Conservation (phyloP, 73 alveolate genomes). For the Paramecium octaurelia region DNA sequence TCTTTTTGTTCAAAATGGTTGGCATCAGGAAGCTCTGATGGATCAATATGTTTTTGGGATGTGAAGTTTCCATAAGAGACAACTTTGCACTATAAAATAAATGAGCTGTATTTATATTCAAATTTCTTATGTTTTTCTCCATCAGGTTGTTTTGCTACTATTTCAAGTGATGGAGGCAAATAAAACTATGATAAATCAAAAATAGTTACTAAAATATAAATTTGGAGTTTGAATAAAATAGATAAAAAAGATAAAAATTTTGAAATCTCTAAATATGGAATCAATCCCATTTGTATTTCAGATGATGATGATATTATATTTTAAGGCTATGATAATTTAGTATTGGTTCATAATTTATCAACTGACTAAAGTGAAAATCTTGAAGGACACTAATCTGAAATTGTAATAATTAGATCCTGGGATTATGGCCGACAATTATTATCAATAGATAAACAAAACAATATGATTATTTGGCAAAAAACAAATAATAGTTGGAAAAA, state of each 20-base stretch:
- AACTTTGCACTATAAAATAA: background rate
- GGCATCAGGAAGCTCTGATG: background rate
- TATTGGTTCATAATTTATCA: background rate
- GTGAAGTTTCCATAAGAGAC: background rate
- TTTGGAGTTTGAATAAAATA: background rate
- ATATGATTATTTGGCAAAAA: background rate
- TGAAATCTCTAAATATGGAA: too few species aligned
- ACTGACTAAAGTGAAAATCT: background rate
- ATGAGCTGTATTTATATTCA: background rate
- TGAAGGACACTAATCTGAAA: background rate
- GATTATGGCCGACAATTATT: background rate
- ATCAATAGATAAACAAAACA: background rate
- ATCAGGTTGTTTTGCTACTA: background rate
- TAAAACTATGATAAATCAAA: too few species aligned
- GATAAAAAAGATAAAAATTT: too few species aligned
- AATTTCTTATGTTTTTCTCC: background rate
- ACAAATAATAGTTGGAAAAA: background rate
- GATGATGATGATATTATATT: background rate
- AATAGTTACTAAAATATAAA: background rate
- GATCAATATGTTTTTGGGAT: background rate
- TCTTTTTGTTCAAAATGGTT: background rate
- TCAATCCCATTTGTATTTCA: too few species aligned
- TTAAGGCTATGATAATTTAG: background rate
- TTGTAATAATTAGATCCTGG: background rate
- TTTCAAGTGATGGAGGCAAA: background rate